Evolutionary conservation across 2,329 filamentous ascomycete genomes (phyloP).

Genomic region (Sclerotiophoma versabilis): DNA sequence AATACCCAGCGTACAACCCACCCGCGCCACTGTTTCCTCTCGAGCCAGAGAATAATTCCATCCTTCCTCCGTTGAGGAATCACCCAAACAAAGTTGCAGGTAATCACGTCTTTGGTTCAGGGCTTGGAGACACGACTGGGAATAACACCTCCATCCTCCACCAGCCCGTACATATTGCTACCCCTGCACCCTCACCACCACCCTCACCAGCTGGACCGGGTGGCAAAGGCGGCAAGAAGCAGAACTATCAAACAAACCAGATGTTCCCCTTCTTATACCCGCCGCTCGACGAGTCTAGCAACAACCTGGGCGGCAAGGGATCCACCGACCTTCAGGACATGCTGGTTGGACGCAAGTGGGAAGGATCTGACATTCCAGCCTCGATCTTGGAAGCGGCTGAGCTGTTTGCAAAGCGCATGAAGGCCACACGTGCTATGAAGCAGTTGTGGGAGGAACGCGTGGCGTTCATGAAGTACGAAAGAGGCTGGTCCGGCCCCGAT

Average conservation of each 20-base stretch:
- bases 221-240: constrained; percentile 95
- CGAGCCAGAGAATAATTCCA: constrained; percentile 88
- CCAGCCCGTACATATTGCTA: constrained; percentile 98
- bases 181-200: constrained; percentile 92
- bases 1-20: constrained; percentile 95
- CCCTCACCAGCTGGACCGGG: constrained; percentile 84
- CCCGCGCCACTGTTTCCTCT: constrained; percentile 83
- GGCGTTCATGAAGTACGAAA: constrained; percentile 87
- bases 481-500: constrained; percentile 76
- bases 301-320: constrained; percentile 89
- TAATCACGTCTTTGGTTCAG: constrained; percentile 60
- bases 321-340: constrained; percentile 79
- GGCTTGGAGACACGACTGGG: constrained; percentile 56
- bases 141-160: constrained; percentile 78
- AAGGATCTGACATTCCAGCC: constrained; percentile 90
- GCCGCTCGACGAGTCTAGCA: constrained; percentile 86
- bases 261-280: constrained; percentile 98
- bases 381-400: constrained; percentile 96
- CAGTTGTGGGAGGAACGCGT: constrained; percentile 96
- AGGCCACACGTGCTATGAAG: constrained; percentile 88
- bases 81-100: constrained; percentile 65
- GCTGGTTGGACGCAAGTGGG: constrained; percentile 84
- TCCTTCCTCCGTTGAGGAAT: constrained; percentile 83
- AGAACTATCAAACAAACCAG: constrained; percentile 99
- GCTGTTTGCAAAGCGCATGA: constrained; percentile 86